Evolutionary conservation across 176 grass and related monocot genomes (phyloP), one percentile per base, ranked within the genome.

Genomic region (Juncus effusus): DNA sequence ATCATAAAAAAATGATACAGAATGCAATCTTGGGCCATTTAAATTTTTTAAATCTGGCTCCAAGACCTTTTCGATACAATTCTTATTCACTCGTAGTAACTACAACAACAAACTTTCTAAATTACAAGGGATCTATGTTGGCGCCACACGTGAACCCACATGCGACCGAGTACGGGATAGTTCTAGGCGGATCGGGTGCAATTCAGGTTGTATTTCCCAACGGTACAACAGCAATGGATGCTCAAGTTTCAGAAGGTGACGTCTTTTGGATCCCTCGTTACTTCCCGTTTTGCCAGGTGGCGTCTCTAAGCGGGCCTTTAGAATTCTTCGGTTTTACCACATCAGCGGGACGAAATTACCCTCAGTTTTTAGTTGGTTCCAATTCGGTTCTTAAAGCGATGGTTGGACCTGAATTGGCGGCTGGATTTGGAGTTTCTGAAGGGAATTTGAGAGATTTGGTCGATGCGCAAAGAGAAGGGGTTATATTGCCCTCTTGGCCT

Each of bases 311-410:
- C 49, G 83, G 94, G 0, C 78, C 94, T 13, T 74, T 97, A 15
- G 85, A 73, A 78, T 97, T 97, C 83, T 97, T 97, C 69, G 88
- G 88, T 37, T 97, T 93, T 78, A 89, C 80, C n/a, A 93, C 88
- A 39, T 97, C 85, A 65, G 88, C 94, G 37, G 66, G 69, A 38
- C 66, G 64, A 6, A 97, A 92, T 75, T 67, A 67, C 19, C 85
- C 88, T 19, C 88, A 97, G 82, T 97, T 97, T 77, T 61, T 89
- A 39, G 64, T 59, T 10, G 88, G 94, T 13, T 51, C 50, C 14
- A 40, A 64, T 56, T 97, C 94, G 0, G 40, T 97, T 38, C 73
- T 97, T 67, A 63, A 65, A 42, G 16, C 61, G 0, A 82, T 97
- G 75, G 64, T 89, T 10, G 88, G 94, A 0, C 83, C 88, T 36